Evolutionary conservation across 2,329 filamentous ascomycete genomes (phyloP), one percentile per base, ranked within the genome.

Genomic region (Chaetomium strumarium): DNA sequence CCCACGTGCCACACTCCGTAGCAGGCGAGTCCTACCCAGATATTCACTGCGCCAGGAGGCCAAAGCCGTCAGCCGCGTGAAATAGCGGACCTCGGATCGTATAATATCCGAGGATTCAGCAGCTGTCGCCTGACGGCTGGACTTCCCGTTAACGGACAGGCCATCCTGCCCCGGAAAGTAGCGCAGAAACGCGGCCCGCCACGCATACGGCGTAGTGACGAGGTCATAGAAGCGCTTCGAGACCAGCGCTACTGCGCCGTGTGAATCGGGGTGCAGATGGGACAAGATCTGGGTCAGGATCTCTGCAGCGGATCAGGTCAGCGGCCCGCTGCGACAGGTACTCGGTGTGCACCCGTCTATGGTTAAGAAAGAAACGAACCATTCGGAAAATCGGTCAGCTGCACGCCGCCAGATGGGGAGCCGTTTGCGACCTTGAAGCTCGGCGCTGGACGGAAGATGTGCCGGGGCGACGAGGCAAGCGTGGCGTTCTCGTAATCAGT

Each of bases 1-100:
- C 46, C 92, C 93, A 55, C 89, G 84, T 43, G 79, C 80, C 52
- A 97, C 75, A 56, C 88, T 93, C 41, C 90, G 82, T 48, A 97
- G 73, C 47, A 97, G 78, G 43, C 89, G 81, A 2, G 90, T 96
- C 43, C 93, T 81, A 52, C 96, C 72, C 44, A 97, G 86, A 64
- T 97, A 99, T 68, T 99, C 93, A 69, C 89, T 96, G 61, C 92
- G 82, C 92, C 93, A 97, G 9, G 91, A 93, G n/a, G 90, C 87
- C 56, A 91, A 72, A 3, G 84, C 78, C 10, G 88, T 95, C 50
- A 99, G 77, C 40, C 91, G 83, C 14, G 88, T 82, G 64, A 97
- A 99, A 58, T 83, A 80, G 41, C 90, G 86, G 61, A 81, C 80
- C 64, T 93, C 87, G 1, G 86, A 85, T 29, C 81, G 80, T 41